A percentile compares a stretch with the other conserved stretches of the same genome.
phyloP scores from a whole-genome alignment of 129 eudicot species.

The Flaveria trinervia region DNA sequence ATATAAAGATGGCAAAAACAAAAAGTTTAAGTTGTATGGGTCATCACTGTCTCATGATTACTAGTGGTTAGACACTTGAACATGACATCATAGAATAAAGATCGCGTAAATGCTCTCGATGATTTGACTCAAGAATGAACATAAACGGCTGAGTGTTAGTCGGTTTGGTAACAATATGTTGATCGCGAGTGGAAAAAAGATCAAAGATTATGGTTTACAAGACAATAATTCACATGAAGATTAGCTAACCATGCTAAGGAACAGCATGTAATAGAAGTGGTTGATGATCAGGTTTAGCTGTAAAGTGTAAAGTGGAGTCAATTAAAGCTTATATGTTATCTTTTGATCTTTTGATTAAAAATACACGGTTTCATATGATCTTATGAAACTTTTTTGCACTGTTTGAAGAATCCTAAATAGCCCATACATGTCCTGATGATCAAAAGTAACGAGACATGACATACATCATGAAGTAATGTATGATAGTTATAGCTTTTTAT shows the following conservation, averaged over 20 bases:
- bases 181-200: background rate
- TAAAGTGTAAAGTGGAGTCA: slow-evolving; percentile 18
- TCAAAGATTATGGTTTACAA: background rate
- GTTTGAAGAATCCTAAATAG: slow-evolving; percentile 3
- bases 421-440: background rate
- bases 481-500: background rate
- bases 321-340: background rate
- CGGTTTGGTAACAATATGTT: background rate
- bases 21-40: background rate
- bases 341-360: background rate
- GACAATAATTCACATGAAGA: slow-evolving; percentile 5
- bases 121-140: background rate
- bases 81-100: background rate
- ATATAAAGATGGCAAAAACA: slow-evolving; percentile 11
- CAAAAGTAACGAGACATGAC: slow-evolving; percentile 1
- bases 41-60: slow-evolving; percentile 9
- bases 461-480: background rate
- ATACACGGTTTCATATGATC: slow-evolving; percentile 13
- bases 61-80: background rate
- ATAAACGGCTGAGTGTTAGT: background rate
- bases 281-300: slow-evolving; percentile 12
- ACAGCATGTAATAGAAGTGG: background rate
- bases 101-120: background rate
- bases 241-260: slow-evolving; percentile 13
- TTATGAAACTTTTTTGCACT: background rate